Evolutionary conservation across 345 rosid species (phyloP), one percentile per base, ranked within the genome.

Genomic region (Acer saccharum): DNA sequence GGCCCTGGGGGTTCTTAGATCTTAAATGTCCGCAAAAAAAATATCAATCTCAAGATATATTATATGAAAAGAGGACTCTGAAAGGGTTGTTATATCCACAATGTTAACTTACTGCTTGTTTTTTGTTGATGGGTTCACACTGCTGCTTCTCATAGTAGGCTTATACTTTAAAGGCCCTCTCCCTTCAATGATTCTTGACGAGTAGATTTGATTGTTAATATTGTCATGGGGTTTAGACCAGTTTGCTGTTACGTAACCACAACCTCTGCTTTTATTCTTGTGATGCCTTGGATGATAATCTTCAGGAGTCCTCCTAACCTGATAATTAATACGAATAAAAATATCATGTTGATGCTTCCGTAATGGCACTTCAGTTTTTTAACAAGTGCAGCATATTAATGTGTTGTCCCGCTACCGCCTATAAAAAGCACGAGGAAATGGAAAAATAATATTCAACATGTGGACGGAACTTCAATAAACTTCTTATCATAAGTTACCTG

Each of bases 91-190:
- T 61, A 70, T 44, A 76, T 4, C 46, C n/a, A 18, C 1, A 60
- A n/a, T 55, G 32, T 21, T 17, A 64, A 41, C 48, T 54, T 20
- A 72, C 66, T 3, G 43, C 27, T 68, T 23, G n/a, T 23, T 23
- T 71, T 20, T 41, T n/a, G 71, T 55, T 35, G 29, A 11, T 18
- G 43, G 44, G 20, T 46, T 71, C 12, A 27, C 11, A 23, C n/a
- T 8, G 73, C 20, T 77, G 77, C 64, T 68, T 21, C 75, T 73
- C 10, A 21, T 7, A 50, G 35, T 46, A 68, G 81, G 75, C 18
- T 62, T 77, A 68, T 73, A 81, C 46, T 68, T 73, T 13, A 68
- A 27, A 50, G 80, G 78, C 43, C 77, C 77, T 62, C 83, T 61
- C 23, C 81, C 75, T 64, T 68, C 65, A 61, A 74, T 35, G 48